Conservation (phyloP, 345 rosid genomes). For the Pistacia vera region DNA sequence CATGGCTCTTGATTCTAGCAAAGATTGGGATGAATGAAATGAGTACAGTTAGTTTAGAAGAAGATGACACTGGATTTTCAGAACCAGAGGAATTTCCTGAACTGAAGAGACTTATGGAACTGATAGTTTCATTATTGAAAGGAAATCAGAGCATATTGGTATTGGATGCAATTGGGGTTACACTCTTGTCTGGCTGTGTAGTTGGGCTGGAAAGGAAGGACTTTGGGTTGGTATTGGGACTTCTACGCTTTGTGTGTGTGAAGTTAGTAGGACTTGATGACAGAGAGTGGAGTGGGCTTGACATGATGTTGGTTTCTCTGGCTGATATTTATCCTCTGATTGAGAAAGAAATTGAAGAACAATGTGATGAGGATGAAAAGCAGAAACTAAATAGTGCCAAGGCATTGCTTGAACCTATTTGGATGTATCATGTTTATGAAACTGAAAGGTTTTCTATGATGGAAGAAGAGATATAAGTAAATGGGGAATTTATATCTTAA, state of each 20-base stretch:
- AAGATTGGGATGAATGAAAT: slow-evolving; percentile 52
- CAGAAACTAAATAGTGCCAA: slow-evolving; percentile 45
- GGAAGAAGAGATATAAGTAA: slow-evolving; percentile 39
- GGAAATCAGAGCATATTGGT: slow-evolving; percentile 49
- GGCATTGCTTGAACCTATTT: slow-evolving; percentile 76
- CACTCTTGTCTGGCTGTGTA: slow-evolving; percentile 48
- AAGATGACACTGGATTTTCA: slow-evolving; percentile 38
- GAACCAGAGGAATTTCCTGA: slow-evolving; percentile 38
- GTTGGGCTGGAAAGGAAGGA: slow-evolving; percentile 66
- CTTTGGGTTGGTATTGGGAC: slow-evolving; percentile 55
- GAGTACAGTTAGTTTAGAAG: slow-evolving; percentile 30
- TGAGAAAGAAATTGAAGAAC: slow-evolving; percentile 62
- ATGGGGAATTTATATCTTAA: neutral
- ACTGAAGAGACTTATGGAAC: slow-evolving; percentile 47
- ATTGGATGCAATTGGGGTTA: slow-evolving; percentile 66
- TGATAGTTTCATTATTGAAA: slow-evolving; percentile 44
- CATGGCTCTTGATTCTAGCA: slow-evolving; percentile 65
- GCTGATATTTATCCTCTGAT: slow-evolving; percentile 64
- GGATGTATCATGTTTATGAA: slow-evolving; percentile 85
- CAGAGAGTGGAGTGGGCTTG: slow-evolving; percentile 67
- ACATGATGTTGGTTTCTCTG: slow-evolving; percentile 64
- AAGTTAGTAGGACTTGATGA: slow-evolving; percentile 62
- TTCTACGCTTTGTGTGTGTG: slow-evolving; percentile 55
- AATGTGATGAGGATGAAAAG: slow-evolving; percentile 36
- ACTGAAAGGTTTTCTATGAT: slow-evolving; percentile 58